A percentile compares a stretch with the other conserved stretches of the same genome.
phyloP scores from a whole-genome alignment of 768 basidiomycete genomes.

The Harrya chromipes region DNA sequence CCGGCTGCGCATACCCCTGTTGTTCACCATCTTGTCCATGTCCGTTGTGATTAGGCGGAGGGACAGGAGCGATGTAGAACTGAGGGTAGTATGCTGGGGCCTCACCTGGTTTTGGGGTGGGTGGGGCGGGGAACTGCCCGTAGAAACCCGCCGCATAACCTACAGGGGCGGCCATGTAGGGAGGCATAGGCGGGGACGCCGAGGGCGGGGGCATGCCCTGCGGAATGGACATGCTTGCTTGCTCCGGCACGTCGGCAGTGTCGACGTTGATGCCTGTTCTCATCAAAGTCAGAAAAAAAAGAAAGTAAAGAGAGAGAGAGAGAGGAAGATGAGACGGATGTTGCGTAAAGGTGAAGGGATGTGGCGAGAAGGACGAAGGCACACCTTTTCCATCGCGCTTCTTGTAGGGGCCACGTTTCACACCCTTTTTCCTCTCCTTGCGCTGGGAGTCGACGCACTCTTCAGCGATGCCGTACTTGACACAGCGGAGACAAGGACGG shows the following conservation, averaged over 20 bases:
- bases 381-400: conserved; percentile 90
- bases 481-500: conserved; percentile 88
- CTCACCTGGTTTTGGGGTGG: conserved; percentile 49
- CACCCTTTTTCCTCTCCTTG: conserved; percentile 88
- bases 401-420: conserved; percentile 90
- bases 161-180: conserved; percentile 49
- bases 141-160: conserved; percentile 55
- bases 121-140: conserved; percentile 50
- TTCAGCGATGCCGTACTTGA: conserved; percentile 84
- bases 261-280: conserved; percentile 57
- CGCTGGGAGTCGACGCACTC: conserved; percentile 88
- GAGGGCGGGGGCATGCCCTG: conserved; percentile 41
- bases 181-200: conserved; percentile 46
- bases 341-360: conserved; percentile 18
- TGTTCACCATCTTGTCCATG: conserved; percentile 43
- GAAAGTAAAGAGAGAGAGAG: background rate
- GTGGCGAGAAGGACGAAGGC: conserved; percentile 35
- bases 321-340: conserved; percentile 1
- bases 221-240: conserved; percentile 41
- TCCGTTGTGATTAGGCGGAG: conserved; percentile 38
- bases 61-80: conserved; percentile 46
- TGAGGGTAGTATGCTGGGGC: conserved; percentile 50
- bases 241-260: conserved; percentile 40
- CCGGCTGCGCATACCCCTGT: conserved; percentile 37
- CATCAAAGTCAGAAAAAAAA: conserved; percentile 43